Base-by-base conservation (phyloP, 1,139 yeast species). In the Geotrichum macrosporum region DNA sequence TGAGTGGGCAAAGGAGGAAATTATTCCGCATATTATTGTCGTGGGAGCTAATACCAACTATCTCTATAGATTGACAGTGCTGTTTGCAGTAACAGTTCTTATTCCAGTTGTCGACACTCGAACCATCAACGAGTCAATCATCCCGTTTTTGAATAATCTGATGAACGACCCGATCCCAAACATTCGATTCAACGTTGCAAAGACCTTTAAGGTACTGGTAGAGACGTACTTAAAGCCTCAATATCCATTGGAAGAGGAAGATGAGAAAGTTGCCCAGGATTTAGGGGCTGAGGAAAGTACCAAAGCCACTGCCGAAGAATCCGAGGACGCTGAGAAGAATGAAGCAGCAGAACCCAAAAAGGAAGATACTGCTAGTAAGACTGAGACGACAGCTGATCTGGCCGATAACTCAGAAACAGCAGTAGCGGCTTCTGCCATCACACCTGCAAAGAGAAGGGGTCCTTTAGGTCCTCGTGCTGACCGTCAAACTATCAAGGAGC, bases 121-220 rank as follows among this genome's bases (percentile, higher is more conserved):
- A 12, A 77, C 81, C 43, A 75, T 85, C 33, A 71, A 77, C 45
- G 74, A 74, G 41, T 80, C 82, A 55, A 77, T 89, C 41, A 71
- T 88, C 58, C 96, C 96, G 19, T 89, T 87, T 61, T 73, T 92
- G 54, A 75, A 79, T 56, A 80, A 78, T 46, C 73, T 89, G 57
- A 73, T 81, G 41, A 73, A 73, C 45, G 98, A 92, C 68, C 76
- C 80, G 3, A 96, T 92, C 48, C 96, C 99, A 57, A 92, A 92
- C 66, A 89, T 92, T 57, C 76, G 96, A 63, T 92, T 92, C 71
- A 92, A 89, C 65, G 89, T 86, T 54, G 97, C 98, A 21, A 88
- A 86, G 66, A 78, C 95, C 26, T 81, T 84, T 62, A 74, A 78
- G 38, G 72, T 75, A 18, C 70, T 85, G 44, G 80, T 76, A 35